A percentile compares a stretch with the other conserved stretches of the same genome.
phyloP scores from a whole-genome alignment of 1,139 yeast genomes.

The Scheffersomyces stambukii region DNA sequence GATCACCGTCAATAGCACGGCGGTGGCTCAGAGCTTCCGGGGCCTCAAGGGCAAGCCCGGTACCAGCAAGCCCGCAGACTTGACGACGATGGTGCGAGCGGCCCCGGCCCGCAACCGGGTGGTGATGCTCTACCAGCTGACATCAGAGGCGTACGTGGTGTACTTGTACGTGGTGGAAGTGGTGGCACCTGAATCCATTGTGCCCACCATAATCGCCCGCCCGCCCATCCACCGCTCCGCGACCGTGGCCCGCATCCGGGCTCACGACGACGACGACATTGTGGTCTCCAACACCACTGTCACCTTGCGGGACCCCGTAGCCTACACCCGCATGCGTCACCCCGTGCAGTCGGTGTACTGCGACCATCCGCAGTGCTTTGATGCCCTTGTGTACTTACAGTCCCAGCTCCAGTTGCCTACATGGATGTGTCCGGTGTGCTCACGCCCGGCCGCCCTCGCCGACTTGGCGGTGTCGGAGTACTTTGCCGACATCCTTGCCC shows the following conservation, averaged over 20 bases:
- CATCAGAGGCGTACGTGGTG: slow-evolving; percentile 39
- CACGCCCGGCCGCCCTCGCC: slow-evolving; percentile 34
- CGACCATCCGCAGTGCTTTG: slow-evolving; percentile 71
- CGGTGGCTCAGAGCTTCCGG: slow-evolving; percentile 46
- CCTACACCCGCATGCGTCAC: slow-evolving; percentile 53
- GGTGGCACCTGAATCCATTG: slow-evolving; percentile 33
- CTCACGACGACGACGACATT: slow-evolving; percentile 44
- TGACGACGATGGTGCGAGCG: slow-evolving; percentile 40
- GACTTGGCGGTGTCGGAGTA: slow-evolving; percentile 62
- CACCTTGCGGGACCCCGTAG: slow-evolving; percentile 61
- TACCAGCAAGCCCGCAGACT: slow-evolving; percentile 64
- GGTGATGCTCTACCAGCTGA: slow-evolving; percentile 51
- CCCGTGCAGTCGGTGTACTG: slow-evolving; percentile 62
- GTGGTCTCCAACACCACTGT: slow-evolving; percentile 53
- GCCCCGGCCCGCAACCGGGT: slow-evolving; percentile 33
- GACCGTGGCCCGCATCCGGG: slow-evolving; percentile 43
- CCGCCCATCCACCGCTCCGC: slow-evolving; percentile 47
- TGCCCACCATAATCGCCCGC: slow-evolving; percentile 16
- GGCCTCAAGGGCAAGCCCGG: slow-evolving; percentile 63
- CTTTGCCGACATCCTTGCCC: slow-evolving; percentile 45
- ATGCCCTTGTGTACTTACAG: slow-evolving; percentile 54
- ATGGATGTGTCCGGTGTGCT: slow-evolving; percentile 71
- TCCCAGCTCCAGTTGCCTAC: slow-evolving; percentile 60
- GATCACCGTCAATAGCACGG: slow-evolving; percentile 44
- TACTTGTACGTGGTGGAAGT: slow-evolving; percentile 53